Conservation (phyloP, 1,139 yeast genomes). For the Kurtzmaniella quercitrusa region DNA sequence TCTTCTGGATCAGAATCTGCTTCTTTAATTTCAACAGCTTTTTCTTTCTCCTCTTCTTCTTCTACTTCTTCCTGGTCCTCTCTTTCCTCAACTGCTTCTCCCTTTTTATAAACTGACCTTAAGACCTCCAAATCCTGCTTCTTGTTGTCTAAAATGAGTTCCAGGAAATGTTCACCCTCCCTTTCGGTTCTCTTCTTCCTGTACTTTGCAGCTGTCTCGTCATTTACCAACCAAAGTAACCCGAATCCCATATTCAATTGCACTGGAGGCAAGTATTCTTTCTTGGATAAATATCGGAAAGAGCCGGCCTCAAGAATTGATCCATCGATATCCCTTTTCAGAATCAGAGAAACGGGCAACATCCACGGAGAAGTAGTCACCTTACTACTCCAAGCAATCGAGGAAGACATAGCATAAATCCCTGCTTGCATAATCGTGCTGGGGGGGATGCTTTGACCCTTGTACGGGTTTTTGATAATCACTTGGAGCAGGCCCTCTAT, state of each 20-base stretch:
- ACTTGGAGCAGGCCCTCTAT: constrained; percentile 71
- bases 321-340: constrained; percentile 65
- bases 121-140: constrained; percentile 27
- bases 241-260: constrained; percentile 90
- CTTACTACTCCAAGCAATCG: constrained; percentile 88
- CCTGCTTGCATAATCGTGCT: constrained; percentile 90
- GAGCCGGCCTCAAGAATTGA: constrained; percentile 61
- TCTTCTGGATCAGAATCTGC: constrained; percentile 8
- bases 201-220: constrained; percentile 43
- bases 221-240: constrained; percentile 68
- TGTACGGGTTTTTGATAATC: constrained; percentile 71
- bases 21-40: constrained; percentile 8
- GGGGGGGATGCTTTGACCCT: constrained; percentile 66
- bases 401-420: constrained; percentile 71
- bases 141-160: constrained; percentile 34
- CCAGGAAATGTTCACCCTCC: constrained; percentile 46
- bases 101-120: constrained; percentile 7
- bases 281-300: constrained; percentile 53
- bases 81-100: constrained; percentile 6
- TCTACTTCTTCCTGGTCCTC: constrained; percentile 10
- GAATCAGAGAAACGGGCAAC: constrained; percentile 59
- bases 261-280: constrained; percentile 70
- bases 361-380: constrained; percentile 82
- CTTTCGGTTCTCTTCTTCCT: constrained; percentile 29
- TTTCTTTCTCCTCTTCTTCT: constrained; percentile 7